Evolutionary conservation across 345 rosid species (phyloP).

Genomic region (Lepidium didymum): DNA sequence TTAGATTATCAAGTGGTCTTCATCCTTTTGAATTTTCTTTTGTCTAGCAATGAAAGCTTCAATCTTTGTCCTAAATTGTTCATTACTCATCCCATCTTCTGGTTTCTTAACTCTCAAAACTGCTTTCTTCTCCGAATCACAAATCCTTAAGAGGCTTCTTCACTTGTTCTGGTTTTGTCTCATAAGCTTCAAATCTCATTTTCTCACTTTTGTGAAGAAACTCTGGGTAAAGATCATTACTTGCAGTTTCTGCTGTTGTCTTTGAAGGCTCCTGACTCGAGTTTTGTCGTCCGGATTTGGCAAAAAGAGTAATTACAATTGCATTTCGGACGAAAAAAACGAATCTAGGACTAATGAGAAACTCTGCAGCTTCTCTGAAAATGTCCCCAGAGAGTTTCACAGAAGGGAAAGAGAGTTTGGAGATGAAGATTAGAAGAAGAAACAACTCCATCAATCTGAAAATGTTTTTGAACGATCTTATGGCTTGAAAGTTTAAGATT

Average conservation of each 20-base stretch:
- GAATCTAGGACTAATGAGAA: constrained; percentile 59
- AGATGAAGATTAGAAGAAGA: constrained; percentile 44
- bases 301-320: constrained; percentile 65
- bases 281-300: constrained; percentile 50
- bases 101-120: constrained; percentile 25
- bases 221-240: constrained; percentile 39
- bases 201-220: constrained; percentile 40
- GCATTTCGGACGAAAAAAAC: constrained; percentile 73
- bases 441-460: constrained; percentile 56
- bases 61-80: constrained; percentile 53
- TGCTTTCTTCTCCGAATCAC: constrained; percentile 20
- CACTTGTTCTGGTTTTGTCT: constrained; percentile 4
- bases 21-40: constrained; percentile 59
- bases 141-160: constrained; percentile 23
- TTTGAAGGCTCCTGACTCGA: constrained; percentile 32
- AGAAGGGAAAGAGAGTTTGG: constrained; percentile 47
- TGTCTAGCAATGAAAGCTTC: constrained; percentile 83
- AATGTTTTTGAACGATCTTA: constrained; percentile 41
- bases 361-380: constrained; percentile 42
- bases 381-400: constrained; percentile 52
- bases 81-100: constrained; percentile 65
- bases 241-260: constrained; percentile 18
- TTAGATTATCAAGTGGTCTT: constrained; percentile 36
- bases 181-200: constrained; percentile 17
- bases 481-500: constrained; percentile 34